phyloP scores from a whole-genome alignment of 2,329 filamentous ascomycete species.

The Aureobasidium subglaciale region DNA sequence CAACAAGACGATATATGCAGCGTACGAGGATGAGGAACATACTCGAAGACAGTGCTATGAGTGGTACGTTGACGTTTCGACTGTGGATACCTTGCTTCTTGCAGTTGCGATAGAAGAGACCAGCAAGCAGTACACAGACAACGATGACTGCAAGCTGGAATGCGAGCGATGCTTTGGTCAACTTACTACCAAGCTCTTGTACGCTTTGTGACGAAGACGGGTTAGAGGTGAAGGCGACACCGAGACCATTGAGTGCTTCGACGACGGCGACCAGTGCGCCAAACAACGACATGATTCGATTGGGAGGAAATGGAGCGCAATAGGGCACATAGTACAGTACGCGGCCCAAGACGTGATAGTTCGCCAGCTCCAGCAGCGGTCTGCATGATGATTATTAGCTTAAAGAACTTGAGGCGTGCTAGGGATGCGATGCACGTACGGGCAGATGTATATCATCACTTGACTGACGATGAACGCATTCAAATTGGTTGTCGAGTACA shows the following conservation, averaged over 20 bases:
- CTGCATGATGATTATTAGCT: constrained; percentile 21
- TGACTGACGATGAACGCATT: constrained; percentile 41
- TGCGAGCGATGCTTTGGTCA: constrained; percentile 41
- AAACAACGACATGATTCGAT: constrained; percentile 50
- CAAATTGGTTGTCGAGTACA: constrained; percentile 24
- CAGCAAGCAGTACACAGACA: constrained; percentile 39
- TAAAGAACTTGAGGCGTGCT: not conserved
- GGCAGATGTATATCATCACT: constrained; percentile 31
- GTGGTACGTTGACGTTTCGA: constrained; percentile 34
- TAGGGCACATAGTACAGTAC: constrained; percentile 55
- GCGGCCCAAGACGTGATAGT: constrained; percentile 53
- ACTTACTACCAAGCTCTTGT: constrained; percentile 11
- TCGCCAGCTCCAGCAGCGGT: constrained; percentile 52
- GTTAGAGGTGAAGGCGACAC: constrained; percentile 39
- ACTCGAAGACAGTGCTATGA: constrained; percentile 41
- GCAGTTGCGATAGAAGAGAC: constrained; percentile 40
- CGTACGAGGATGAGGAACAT: constrained; percentile 40
- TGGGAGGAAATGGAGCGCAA: constrained; percentile 48
- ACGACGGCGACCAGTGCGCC: constrained; percentile 45
- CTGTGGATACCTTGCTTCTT: constrained; percentile 32
- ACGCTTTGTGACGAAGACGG: constrained; percentile 16
- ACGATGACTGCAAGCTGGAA: constrained; percentile 43
- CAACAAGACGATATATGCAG: constrained; percentile 46
- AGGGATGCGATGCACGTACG: not conserved
- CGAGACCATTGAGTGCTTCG: constrained; percentile 44